A percentile compares a stretch with the other conserved stretches of the same genome.
Evolutionary conservation across 2,329 filamentous ascomycete genomes (phyloP).

Genomic region (Aureobasidium mangrovei): DNA sequence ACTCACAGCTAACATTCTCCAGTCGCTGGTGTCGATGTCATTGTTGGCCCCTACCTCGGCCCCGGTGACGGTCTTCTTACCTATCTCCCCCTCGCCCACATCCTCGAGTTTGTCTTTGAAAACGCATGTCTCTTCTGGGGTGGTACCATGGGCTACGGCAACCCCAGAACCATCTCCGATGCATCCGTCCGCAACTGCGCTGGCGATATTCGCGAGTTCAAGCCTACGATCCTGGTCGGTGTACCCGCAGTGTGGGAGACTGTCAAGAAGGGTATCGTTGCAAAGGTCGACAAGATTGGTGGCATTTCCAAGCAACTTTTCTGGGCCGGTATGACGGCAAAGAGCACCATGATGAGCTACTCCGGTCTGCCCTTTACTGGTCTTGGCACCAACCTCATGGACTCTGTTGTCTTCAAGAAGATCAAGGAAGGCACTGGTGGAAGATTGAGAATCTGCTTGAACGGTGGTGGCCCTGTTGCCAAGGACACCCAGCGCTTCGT

Average conservation of each 20-base stretch:
- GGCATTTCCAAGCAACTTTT: slow-evolving; percentile 70
- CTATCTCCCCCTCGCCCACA: slow-evolving; percentile 90
- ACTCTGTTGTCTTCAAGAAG: slow-evolving; percentile 82
- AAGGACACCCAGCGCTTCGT: slow-evolving; percentile 84
- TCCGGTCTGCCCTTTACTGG: slow-evolving; percentile 41
- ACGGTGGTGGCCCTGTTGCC: slow-evolving; percentile 84
- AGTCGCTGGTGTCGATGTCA: slow-evolving; percentile 69
- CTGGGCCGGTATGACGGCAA: slow-evolving; percentile 55
- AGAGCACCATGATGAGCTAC: slow-evolving; percentile 48
- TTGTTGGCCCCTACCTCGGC: slow-evolving; percentile 69
- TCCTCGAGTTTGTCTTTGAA: slow-evolving; percentile 93
- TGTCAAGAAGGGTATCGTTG: slow-evolving; percentile 85
- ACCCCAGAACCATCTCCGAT: slow-evolving; percentile 80
- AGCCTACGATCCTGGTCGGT: slow-evolving; percentile 82
- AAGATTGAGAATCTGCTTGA: slow-evolving; percentile 79
- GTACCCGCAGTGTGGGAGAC: slow-evolving; percentile 97
- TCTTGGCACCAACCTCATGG: slow-evolving; percentile 57
- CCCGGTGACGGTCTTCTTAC: slow-evolving; percentile 73
- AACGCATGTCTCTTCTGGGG: slow-evolving; percentile 85
- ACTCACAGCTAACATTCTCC: slow-evolving; percentile 16
- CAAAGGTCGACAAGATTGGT: slow-evolving; percentile 65
- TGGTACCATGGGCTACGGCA: slow-evolving; percentile 87
- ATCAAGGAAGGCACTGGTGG: slow-evolving; percentile 86
- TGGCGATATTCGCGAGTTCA: slow-evolving; percentile 88
- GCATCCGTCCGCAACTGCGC: slow-evolving; percentile 77